A percentile compares a stretch with the other conserved stretches of the same genome.
These are phyloP conservation scores for Grifola frondosa DNA, from an alignment of 1,284 basidiomycete species.

Conservation along the genomic window DNA sequence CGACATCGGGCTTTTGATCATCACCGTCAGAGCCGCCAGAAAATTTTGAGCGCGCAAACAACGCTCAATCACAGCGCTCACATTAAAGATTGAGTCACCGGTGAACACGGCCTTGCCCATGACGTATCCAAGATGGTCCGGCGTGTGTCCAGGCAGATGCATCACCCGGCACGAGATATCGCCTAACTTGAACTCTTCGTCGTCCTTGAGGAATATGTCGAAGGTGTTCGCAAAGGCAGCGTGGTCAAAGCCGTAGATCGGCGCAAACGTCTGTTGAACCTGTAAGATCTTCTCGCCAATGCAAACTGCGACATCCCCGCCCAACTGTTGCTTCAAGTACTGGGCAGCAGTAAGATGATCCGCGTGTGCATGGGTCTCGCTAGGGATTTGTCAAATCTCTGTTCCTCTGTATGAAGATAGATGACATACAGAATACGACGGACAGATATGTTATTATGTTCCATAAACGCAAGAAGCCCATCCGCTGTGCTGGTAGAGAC, in stretches of 20 bases:
- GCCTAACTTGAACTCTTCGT: slow-evolving; percentile 34
- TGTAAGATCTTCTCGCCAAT: slow-evolving; percentile 36
- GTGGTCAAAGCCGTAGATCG: slow-evolving; percentile 32
- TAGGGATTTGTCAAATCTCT: slow-evolving; percentile 8
- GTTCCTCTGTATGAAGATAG: background rate
- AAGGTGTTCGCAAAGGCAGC: slow-evolving; percentile 29
- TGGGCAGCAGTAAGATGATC: slow-evolving; percentile 39
- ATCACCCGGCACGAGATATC: slow-evolving; percentile 29
- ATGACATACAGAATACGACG: slow-evolving; percentile 28
- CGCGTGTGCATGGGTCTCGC: slow-evolving; percentile 41
- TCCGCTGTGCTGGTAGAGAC: slow-evolving; percentile 35
- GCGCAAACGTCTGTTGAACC: slow-evolving; percentile 36
- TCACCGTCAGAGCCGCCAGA: background rate
- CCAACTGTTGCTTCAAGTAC: slow-evolving; percentile 32
- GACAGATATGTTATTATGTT: slow-evolving; percentile 27
- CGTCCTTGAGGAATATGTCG: slow-evolving; percentile 35
- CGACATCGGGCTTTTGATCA: slow-evolving; percentile 33
- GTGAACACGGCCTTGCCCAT: slow-evolving; percentile 37
- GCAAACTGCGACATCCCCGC: slow-evolving; percentile 29
- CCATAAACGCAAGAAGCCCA: slow-evolving; percentile 30
- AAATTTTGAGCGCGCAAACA: too few species aligned
- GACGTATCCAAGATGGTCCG: slow-evolving; percentile 37
- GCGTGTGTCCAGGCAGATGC: slow-evolving; percentile 36
- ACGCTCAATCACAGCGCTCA: too few species aligned
- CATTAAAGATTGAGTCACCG: slow-evolving; percentile 40